Conservation (phyloP, 345 rosid species). For the Heritiera fomes region DNA sequence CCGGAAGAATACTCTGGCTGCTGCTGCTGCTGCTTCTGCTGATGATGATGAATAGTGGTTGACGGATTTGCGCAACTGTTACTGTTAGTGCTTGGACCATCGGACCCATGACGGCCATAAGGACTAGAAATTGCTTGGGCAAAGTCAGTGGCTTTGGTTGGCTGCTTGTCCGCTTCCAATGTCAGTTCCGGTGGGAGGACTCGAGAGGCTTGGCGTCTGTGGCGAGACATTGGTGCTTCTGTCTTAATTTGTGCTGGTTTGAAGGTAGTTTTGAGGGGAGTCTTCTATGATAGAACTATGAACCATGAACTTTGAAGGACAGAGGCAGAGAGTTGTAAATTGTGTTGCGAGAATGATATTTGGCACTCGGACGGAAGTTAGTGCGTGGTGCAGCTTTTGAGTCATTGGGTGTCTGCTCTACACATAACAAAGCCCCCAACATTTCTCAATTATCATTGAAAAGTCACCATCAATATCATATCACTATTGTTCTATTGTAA, state of each 20-base stretch:
- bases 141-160: conserved; percentile 3
- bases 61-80: not conserved
- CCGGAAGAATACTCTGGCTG: not conserved
- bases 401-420: not conserved
- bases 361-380: not conserved
- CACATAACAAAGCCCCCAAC: too few species aligned
- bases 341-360: too few species aligned
- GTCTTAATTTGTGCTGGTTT: not conserved
- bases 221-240: conserved; percentile 15
- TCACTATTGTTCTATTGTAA: not conserved
- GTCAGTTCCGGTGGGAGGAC: conserved; percentile 22
- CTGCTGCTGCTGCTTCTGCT: not conserved
- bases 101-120: not conserved
- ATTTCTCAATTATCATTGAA: not conserved
- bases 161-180: not conserved
- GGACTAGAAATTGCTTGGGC: conserved; percentile 1
- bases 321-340: not conserved
- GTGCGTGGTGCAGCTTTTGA: not conserved
- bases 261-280: not conserved
- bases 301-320: too few species aligned
- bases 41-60: not conserved
- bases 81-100: not conserved
- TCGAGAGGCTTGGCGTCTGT: conserved; percentile 24
- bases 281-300: not conserved
- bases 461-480: not conserved